These are phyloP conservation scores for Aspergillus avenaceus DNA, from an alignment of 495 filamentous ascomycete genomes.

Conservation along the genomic window DNA sequence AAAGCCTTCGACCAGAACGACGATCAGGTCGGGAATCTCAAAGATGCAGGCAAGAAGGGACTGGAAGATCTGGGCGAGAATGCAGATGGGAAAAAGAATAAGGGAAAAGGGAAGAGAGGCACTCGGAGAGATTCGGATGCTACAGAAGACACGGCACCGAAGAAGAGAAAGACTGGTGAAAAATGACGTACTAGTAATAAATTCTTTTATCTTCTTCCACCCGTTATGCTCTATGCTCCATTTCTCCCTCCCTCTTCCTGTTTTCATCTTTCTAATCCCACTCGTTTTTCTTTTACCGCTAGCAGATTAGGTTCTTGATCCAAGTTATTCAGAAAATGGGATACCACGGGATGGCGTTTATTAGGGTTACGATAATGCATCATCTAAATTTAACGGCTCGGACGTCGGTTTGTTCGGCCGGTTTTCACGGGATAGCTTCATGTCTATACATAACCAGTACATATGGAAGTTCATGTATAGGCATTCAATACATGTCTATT, in stretches of 20 bases:
- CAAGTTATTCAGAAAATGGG: neutral
- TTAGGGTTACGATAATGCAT: neutral
- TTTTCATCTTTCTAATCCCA: neutral
- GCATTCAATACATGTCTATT: constrained; percentile 24
- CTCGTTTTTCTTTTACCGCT: neutral
- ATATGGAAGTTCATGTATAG: neutral
- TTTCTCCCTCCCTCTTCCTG: neutral
- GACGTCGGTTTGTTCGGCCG: no score
- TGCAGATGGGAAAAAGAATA: constrained; percentile 30
- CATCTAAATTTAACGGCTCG: neutral
- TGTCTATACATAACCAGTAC: neutral
- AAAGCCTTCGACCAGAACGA: constrained; percentile 61
- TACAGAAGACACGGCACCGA: constrained; percentile 37
- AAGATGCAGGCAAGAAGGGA: constrained; percentile 39
- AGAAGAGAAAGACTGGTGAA: constrained; percentile 40
- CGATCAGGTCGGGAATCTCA: constrained; percentile 40
- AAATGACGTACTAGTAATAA: neutral
- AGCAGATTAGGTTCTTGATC: neutral
- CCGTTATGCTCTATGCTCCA: neutral
- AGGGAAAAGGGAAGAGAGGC: constrained; percentile 40
- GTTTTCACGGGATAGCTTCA: no score
- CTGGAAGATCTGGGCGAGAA: constrained; percentile 22
- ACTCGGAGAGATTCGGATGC: constrained; percentile 40
- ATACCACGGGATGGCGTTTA: constrained; percentile 8
- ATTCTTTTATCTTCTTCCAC: neutral